Evolutionary conservation across 2,329 filamentous ascomycete species (phyloP).

Genomic region (Helotiales sp.): DNA sequence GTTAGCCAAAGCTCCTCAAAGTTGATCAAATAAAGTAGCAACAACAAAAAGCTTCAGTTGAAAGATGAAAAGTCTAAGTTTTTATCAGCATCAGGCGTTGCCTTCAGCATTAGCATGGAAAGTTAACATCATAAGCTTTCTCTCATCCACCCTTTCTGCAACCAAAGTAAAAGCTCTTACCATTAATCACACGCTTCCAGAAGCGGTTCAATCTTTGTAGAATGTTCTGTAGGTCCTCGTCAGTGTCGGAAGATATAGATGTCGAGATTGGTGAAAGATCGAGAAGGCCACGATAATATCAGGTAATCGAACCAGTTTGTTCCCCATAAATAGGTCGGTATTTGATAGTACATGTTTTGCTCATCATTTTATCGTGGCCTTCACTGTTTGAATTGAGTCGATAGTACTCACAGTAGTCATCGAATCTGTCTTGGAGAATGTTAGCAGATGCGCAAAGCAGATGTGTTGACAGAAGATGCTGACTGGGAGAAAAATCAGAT

Average conservation of each 20-base stretch:
- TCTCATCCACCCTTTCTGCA: conserved; percentile 10
- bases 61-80: conserved; percentile 81
- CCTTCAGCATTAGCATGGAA: conserved; percentile 80
- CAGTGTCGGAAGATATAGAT: conserved; percentile 1
- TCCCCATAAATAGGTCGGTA: conserved; percentile 40
- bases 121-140: conserved; percentile 63
- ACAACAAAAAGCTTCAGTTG: conserved; percentile 58
- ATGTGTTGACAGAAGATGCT: background rate
- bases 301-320: conserved; percentile 41
- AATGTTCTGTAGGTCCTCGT: conserved; percentile 3
- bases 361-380: conserved; percentile 39
- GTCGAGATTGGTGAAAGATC: background rate
- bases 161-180: conserved; percentile 7
- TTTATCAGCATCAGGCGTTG: conserved; percentile 59
- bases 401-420: conserved; percentile 31
- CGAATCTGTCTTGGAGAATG: conserved; percentile 11
- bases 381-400: too few relatives aligned
- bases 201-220: background rate
- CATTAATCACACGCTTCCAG: background rate
- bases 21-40: background rate
- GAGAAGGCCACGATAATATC: conserved; percentile 18
- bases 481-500: conserved; percentile 40
- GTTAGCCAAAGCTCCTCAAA: background rate
- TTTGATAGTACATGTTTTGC: conserved; percentile 47
- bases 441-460: too few relatives aligned